Evolutionary conservation across 192 early-diverging fungal genomes (phyloP).

Genomic region (Coemansia nantahalensis): DNA sequence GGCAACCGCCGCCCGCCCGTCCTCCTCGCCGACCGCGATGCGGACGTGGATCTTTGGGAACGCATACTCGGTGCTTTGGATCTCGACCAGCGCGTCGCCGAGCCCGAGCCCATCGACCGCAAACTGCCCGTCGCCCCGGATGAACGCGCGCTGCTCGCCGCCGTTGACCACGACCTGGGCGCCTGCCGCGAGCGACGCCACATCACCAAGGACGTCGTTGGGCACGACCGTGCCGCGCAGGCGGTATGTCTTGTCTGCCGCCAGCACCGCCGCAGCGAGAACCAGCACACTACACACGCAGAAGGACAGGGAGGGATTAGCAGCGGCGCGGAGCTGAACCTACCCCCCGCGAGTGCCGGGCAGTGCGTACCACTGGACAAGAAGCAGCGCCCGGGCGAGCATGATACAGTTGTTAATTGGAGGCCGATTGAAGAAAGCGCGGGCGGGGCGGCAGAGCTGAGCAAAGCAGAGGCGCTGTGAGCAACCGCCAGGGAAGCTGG

Average conservation of each 20-base stretch:
- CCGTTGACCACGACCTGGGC: conserved; percentile 42
- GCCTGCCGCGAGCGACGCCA: conserved; percentile 17
- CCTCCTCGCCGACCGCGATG: conserved; percentile 28
- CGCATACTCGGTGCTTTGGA: conserved; percentile 38
- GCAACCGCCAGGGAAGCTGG: too few species aligned
- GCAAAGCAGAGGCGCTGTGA: too few species aligned
- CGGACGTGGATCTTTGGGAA: conserved; percentile 53
- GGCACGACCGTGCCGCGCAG: conserved; percentile 37
- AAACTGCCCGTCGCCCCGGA: conserved; percentile 45
- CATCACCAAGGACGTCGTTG: conserved; percentile 34
- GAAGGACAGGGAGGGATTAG: neutral
- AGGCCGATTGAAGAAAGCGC: too few species aligned
- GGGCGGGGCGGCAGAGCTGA: too few species aligned
- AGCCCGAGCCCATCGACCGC: conserved; percentile 37
- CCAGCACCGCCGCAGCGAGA: conserved; percentile 13
- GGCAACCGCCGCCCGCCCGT: conserved; percentile 41
- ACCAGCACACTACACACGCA: conserved; percentile 9
- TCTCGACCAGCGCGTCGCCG: conserved; percentile 50
- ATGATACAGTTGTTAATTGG: conserved; percentile 10
- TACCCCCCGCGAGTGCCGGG: neutral
- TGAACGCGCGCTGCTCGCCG: conserved; percentile 40
- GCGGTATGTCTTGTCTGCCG: conserved; percentile 39
- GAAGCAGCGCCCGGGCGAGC: conserved; percentile 14
- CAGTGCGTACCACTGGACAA: conserved; percentile 35
- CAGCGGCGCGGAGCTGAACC: neutral